Percentiles rank a stretch among this genome's conserved stretches.
These are phyloP conservation scores for Juncus effusus DNA, from an alignment of 176 grass and related monocot species.

Conservation along the genomic window DNA sequence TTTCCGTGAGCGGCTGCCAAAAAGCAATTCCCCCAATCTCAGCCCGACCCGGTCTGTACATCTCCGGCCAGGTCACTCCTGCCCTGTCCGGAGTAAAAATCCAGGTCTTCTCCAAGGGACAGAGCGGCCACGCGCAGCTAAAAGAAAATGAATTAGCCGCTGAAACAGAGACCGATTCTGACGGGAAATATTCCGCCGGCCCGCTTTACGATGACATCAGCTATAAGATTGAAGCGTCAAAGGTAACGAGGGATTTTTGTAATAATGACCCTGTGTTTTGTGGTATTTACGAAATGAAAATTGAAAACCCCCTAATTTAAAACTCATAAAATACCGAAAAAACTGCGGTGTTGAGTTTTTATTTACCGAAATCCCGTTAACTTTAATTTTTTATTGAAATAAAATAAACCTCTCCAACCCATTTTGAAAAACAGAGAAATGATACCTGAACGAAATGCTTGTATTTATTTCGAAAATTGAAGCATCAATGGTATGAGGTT, in stretches of 20 bases:
- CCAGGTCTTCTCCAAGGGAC: slow-evolving; percentile 55
- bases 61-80: slow-evolving; percentile 82
- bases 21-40: slow-evolving; percentile 49
- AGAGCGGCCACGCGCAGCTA: slow-evolving; percentile 55
- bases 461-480: too few relatives aligned
- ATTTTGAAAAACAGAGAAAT: too few relatives aligned
- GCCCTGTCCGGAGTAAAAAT: slow-evolving; percentile 68
- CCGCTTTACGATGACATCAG: slow-evolving; percentile 82
- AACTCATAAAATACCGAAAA: too few relatives aligned
- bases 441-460: too few relatives aligned
- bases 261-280: not conserved
- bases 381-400: too few relatives aligned
- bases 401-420: too few relatives aligned
- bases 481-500: too few relatives aligned
- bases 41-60: slow-evolving; percentile 73
- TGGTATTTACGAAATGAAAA: too few relatives aligned
- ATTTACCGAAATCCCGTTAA: too few relatives aligned
- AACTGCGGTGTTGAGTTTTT: too few relatives aligned
- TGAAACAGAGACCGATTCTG: slow-evolving; percentile 66
- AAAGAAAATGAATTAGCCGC: slow-evolving; percentile 69
- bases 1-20: slow-evolving; percentile 70
- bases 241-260: slow-evolving; percentile 43
- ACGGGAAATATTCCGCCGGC: slow-evolving; percentile 75
- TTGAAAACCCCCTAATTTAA: too few relatives aligned
- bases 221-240: slow-evolving; percentile 82